Evolutionary conservation across 2,329 filamentous ascomycete genomes (phyloP).

Genomic region (Tolypocladium endophyticum): DNA sequence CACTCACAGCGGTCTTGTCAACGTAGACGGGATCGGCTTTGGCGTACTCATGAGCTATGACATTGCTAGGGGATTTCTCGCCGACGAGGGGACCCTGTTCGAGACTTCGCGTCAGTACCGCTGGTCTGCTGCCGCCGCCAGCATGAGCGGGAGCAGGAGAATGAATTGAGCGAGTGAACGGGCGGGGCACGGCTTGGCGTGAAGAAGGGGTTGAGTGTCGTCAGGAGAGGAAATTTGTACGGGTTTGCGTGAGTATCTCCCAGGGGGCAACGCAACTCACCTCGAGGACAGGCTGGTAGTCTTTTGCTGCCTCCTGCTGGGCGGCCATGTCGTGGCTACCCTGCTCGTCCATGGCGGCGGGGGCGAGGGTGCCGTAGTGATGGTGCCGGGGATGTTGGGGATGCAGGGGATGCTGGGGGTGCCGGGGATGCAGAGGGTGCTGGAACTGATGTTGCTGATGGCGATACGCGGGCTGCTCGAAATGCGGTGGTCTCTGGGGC

Average conservation of each 20-base stretch:
- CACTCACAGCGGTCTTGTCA: slow-evolving; percentile 72
- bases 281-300: slow-evolving; percentile 47
- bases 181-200: background rate
- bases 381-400: slow-evolving; percentile 12
- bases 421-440: slow-evolving; percentile 9
- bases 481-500: background rate
- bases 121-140: background rate
- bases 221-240: background rate
- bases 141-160: background rate
- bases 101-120: background rate
- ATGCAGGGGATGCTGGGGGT: slow-evolving; percentile 9
- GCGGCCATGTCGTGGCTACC: slow-evolving; percentile 37
- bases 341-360: slow-evolving; percentile 22
- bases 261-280: slow-evolving; percentile 25
- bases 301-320: slow-evolving; percentile 49
- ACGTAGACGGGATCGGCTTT: slow-evolving; percentile 78
- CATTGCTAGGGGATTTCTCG: slow-evolving; percentile 63
- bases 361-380: background rate
- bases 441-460: slow-evolving; percentile 1
- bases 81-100: slow-evolving; percentile 73
- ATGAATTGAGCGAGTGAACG: background rate
- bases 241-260: background rate
- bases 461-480: background rate
- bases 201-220: background rate
- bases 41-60: slow-evolving; percentile 77